Conservation (phyloP, 192 early-diverging fungal species). For the Coemansia sp. region DNA sequence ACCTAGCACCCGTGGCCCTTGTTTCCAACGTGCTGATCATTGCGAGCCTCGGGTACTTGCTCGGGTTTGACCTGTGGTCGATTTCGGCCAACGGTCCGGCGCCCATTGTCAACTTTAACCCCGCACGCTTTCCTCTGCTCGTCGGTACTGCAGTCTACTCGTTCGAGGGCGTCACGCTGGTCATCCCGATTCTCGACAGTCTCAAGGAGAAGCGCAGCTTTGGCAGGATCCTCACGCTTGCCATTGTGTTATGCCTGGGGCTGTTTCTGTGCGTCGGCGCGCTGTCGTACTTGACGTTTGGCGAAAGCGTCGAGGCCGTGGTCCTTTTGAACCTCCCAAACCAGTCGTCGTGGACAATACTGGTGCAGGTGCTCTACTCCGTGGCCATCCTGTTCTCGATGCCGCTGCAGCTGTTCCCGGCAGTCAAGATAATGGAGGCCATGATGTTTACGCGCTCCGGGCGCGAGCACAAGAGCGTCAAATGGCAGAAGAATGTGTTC, state of each 20-base stretch:
- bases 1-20: conserved; percentile 84
- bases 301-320: conserved; percentile 81
- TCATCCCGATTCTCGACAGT: conserved; percentile 69
- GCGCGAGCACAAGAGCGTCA: conserved; percentile 70
- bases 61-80: conserved; percentile 72
- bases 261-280: conserved; percentile 84
- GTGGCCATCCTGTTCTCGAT: conserved; percentile 95
- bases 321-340: conserved; percentile 88
- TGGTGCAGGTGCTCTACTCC: conserved; percentile 83
- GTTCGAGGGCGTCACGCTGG: conserved; percentile 87
- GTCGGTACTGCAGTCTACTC: conserved; percentile 95
- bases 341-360: conserved; percentile 62
- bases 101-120: conserved; percentile 75
- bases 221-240: conserved; percentile 71
- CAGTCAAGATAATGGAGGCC: conserved; percentile 89
- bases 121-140: conserved; percentile 78
- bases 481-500: conserved; percentile 88
- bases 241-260: conserved; percentile 75
- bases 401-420: conserved; percentile 91
- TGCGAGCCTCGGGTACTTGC: conserved; percentile 80
- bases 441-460: conserved; percentile 82
- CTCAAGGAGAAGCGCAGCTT: conserved; percentile 89
- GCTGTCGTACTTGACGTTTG: conserved; percentile 87
- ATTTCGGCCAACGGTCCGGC: conserved; percentile 56
- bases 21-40: conserved; percentile 93